Conservation (phyloP, 2,329 filamentous ascomycete species). For the Phoma sp. region DNA sequence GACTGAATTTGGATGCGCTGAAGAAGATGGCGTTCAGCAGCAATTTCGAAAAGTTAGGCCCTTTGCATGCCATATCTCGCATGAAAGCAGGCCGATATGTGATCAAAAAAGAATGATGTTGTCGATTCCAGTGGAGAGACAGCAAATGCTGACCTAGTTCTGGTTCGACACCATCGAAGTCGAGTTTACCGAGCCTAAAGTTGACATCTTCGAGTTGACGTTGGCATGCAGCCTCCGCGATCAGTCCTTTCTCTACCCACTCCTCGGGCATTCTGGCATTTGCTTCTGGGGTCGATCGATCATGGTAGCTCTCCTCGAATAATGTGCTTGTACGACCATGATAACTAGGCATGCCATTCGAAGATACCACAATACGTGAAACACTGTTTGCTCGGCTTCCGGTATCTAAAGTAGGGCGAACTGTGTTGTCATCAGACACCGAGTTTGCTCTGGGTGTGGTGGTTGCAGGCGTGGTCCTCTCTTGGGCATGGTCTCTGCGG, state of each 20-base stretch:
- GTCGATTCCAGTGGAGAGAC: slow-evolving; percentile 60
- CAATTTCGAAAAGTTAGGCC: slow-evolving; percentile 63
- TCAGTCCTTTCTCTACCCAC: slow-evolving; percentile 54
- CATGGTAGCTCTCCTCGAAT: slow-evolving; percentile 51
- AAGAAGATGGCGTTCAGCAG: slow-evolving; percentile 63
- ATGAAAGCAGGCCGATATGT: slow-evolving; percentile 58
- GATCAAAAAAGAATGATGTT: slow-evolving; percentile 57
- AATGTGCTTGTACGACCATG: slow-evolving; percentile 58
- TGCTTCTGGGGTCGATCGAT: slow-evolving; percentile 22
- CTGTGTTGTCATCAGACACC: slow-evolving; percentile 6
- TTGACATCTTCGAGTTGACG: slow-evolving; percentile 60
- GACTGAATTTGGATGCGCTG: slow-evolving; percentile 55
- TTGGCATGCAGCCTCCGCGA: slow-evolving; percentile 57
- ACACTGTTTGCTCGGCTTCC: slow-evolving; percentile 32
- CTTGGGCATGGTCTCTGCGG: slow-evolving; percentile 13
- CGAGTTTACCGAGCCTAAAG: slow-evolving; percentile 53
- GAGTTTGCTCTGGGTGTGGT: background rate
- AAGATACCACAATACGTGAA: slow-evolving; percentile 49
- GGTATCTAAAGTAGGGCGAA: slow-evolving; percentile 8
- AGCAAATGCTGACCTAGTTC: slow-evolving; percentile 60
- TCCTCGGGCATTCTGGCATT: slow-evolving; percentile 39
- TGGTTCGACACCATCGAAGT: slow-evolving; percentile 62
- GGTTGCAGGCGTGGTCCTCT: background rate
- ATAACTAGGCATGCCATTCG: slow-evolving; percentile 52
- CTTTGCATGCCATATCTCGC: slow-evolving; percentile 57